Evolutionary conservation across 192 early-diverging fungal species (phyloP), one percentile per base, ranked within the genome.

Genomic region (Coemansia sp.): DNA sequence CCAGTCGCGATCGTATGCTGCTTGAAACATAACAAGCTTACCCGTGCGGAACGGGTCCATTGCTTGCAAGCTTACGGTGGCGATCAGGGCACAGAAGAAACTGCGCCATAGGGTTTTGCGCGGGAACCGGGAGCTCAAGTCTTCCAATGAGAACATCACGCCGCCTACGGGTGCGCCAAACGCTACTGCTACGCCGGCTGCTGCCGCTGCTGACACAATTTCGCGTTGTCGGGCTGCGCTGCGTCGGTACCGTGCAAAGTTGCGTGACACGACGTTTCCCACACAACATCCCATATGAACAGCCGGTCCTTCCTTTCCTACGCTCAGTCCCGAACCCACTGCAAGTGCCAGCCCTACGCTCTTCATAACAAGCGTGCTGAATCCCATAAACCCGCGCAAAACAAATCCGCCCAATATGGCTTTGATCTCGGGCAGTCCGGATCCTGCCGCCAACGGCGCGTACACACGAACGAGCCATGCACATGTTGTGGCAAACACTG

Each of bases 71-170:
- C 92, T 92, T 21, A 96, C 88, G 1, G 95, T 96, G 0, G 92
- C 96, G 8, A 97, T 88, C 83, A 99, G 87, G 2, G 96, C 96
- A 71, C 93, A 95, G 76, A 99, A 93, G 76, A 99, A 99, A 55
- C 89, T 90, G 20, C 93, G 83, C 93, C 93, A 97, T 87, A 99
- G 92, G 1, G 95, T 96, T 66, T 92, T 90, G 28, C 89, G 90
- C 3, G 95, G 93, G 61, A 99, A 98, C 63, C 90, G 92, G 40
- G 93, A 89, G 63, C 93, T 93, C 67, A 99, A 87, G 83, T 99
- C 97, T 80, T 97, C 89, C 2, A 89, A 64, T 21, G 82, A 85
- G 57, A 87, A 91, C 48, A 93, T 73, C 14, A 92, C 89, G 12
- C 91, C 91, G 61, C 91, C 84, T 8, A 85, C 79, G 0, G 81